Conservation (phyloP, 345 rosid genomes). For the Eucalyptus sp. region DNA sequence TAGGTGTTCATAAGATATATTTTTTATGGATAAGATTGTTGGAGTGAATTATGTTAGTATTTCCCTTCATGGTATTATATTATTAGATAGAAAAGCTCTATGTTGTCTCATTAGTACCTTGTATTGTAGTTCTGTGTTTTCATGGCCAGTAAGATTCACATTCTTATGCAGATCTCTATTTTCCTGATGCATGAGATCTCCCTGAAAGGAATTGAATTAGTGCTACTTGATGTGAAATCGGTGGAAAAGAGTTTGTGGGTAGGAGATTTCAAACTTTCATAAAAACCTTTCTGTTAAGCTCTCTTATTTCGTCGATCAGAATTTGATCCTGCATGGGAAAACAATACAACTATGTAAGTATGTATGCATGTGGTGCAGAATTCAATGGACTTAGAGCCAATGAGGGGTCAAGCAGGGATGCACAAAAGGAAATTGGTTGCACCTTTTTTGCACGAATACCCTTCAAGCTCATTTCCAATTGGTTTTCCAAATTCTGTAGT, state of each 20-base stretch:
- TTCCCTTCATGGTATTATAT: background rate
- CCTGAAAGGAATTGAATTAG: conserved; percentile 25
- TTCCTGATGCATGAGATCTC: conserved; percentile 43
- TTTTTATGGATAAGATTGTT: background rate
- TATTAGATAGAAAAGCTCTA: background rate
- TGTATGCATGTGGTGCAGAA: background rate
- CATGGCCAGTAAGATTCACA: conserved; percentile 27
- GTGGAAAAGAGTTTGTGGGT: background rate
- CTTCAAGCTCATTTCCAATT: conserved; percentile 57
- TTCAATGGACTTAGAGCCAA: background rate
- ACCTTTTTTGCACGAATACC: conserved; percentile 62
- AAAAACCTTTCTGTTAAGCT: conserved; percentile 45
- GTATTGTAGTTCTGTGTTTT: conserved; percentile 37
- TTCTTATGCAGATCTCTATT: conserved; percentile 37
- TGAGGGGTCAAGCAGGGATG: background rate
- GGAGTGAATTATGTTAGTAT: background rate
- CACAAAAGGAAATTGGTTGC: background rate
- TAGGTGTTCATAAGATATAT: background rate
- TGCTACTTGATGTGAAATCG: background rate
- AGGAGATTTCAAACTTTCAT: background rate
- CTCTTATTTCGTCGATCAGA: conserved; percentile 42
- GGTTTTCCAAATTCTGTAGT: conserved; percentile 57
- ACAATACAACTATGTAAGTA: background rate
- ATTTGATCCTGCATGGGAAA: conserved; percentile 42
- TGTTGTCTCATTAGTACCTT: conserved; percentile 27